Evolutionary conservation across 108 stramenopile species (phyloP).

Genomic region (Mediolabrus comicus): DNA sequence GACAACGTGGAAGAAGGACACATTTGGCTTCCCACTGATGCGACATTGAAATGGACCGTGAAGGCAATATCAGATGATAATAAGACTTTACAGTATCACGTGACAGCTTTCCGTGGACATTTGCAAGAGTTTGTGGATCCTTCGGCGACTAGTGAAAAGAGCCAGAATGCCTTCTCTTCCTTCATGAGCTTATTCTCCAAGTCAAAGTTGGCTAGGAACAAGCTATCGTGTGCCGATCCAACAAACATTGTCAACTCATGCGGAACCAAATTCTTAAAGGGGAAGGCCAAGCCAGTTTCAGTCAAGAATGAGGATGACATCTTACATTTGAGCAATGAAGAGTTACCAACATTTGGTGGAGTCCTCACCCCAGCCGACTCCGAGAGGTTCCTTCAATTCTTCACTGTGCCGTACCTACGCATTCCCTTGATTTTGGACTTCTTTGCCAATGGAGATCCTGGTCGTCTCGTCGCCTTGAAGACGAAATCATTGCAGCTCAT

Average conservation of each 20-base stretch:
- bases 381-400: slow-evolving; percentile 92
- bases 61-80: slow-evolving; percentile 64
- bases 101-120: slow-evolving; percentile 70
- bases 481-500: slow-evolving; percentile 91
- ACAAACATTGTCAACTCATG: slow-evolving; percentile 90
- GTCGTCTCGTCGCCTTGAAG: slow-evolving; percentile 82
- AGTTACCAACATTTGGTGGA: slow-evolving; percentile 92
- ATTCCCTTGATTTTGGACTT: slow-evolving; percentile 96
- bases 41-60: slow-evolving; percentile 78
- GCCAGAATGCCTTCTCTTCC: slow-evolving; percentile 62
- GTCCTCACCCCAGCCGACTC: slow-evolving; percentile 88
- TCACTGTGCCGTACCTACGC: slow-evolving; percentile 95
- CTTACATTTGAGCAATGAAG: slow-evolving; percentile 85
- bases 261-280: slow-evolving; percentile 80
- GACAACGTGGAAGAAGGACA: slow-evolving; percentile 59
- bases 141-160: slow-evolving; percentile 40
- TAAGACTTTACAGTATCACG: slow-evolving; percentile 62
- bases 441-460: slow-evolving; percentile 93
- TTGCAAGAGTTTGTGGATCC: slow-evolving; percentile 75
- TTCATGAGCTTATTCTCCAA: slow-evolving; percentile 78
- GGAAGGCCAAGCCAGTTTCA: slow-evolving; percentile 74
- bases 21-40: slow-evolving; percentile 82
- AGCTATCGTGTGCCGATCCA: slow-evolving; percentile 86
- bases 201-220: slow-evolving; percentile 64
- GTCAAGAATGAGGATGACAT: slow-evolving; percentile 94